phyloP scores from a whole-genome alignment of 2,329 filamentous ascomycete genomes.

The Pseudogymnoascus sp. region DNA sequence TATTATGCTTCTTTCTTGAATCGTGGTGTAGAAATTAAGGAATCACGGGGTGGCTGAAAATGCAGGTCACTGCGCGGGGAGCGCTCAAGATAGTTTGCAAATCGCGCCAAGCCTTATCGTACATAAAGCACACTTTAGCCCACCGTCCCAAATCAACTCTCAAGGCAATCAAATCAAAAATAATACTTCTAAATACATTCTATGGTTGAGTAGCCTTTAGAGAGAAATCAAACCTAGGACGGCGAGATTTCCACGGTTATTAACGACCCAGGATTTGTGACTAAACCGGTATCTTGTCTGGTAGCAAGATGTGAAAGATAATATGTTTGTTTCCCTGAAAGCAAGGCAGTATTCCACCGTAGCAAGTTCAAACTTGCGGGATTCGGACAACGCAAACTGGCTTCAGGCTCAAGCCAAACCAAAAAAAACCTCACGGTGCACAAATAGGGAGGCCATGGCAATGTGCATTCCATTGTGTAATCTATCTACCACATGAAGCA shows the following conservation, averaged over 20 bases:
- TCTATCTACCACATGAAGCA: background rate
- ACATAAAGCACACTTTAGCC: background rate
- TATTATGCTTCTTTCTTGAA: background rate
- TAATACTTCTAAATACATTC: background rate
- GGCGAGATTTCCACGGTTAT: background rate
- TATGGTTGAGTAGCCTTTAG: background rate
- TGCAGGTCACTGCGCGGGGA: background rate
- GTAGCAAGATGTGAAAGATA: background rate
- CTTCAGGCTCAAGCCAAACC: background rate
- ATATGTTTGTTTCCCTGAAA: background rate
- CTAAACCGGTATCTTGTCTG: background rate
- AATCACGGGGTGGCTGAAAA: background rate
- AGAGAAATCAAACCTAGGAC: background rate
- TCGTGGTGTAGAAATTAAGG: background rate
- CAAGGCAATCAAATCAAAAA: background rate
- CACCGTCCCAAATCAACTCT: background rate
- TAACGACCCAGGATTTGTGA: background rate
- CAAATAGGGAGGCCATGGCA: background rate
- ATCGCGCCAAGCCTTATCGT: slow-evolving; percentile 2
- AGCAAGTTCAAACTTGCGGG: background rate
- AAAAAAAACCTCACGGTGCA: background rate
- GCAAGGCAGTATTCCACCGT: background rate
- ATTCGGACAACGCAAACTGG: background rate
- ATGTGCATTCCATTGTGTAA: background rate
- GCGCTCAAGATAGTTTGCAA: background rate